These are phyloP conservation scores for Sporothrix mexicana DNA, from an alignment of 2,329 filamentous ascomycete genomes.

Conservation along the genomic window DNA sequence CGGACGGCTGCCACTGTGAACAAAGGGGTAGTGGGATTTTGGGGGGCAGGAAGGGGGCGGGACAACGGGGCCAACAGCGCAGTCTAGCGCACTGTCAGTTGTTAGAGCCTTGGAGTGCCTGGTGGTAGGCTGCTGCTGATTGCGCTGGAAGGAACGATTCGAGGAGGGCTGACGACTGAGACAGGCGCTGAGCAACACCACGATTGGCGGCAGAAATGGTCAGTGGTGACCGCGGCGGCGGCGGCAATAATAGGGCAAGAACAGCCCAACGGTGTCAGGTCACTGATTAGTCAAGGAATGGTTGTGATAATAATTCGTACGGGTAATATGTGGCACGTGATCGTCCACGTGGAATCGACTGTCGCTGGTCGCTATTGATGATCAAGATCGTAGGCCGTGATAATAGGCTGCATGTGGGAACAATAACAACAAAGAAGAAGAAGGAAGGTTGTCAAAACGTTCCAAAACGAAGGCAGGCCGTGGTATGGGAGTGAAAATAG, in stretches of 20 bases:
- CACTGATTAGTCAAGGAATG: no score
- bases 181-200: slow-evolving; percentile 18
- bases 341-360: background rate
- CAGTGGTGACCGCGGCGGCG: slow-evolving; percentile 16
- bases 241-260: slow-evolving; percentile 12
- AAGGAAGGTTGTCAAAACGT: background rate
- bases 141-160: background rate
- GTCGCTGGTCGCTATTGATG: background rate
- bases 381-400: background rate
- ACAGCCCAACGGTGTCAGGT: background rate
- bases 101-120: background rate
- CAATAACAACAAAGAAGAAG: background rate
- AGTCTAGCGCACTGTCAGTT: background rate
- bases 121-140: background rate
- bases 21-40: slow-evolving; percentile 18
- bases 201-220: background rate
- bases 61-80: background rate
- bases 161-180: slow-evolving; percentile 22
- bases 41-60: slow-evolving; percentile 18
- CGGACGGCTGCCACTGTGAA: slow-evolving; percentile 70
- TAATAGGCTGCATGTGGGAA: slow-evolving; percentile 40
- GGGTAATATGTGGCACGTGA: no score
- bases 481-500: background rate
- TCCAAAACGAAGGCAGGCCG: background rate
- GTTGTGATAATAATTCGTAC: background rate